These are phyloP conservation scores for Cutaneotrichosporon sp. DNA, from an alignment of 1,284 basidiomycete species.

Conservation along the genomic window DNA sequence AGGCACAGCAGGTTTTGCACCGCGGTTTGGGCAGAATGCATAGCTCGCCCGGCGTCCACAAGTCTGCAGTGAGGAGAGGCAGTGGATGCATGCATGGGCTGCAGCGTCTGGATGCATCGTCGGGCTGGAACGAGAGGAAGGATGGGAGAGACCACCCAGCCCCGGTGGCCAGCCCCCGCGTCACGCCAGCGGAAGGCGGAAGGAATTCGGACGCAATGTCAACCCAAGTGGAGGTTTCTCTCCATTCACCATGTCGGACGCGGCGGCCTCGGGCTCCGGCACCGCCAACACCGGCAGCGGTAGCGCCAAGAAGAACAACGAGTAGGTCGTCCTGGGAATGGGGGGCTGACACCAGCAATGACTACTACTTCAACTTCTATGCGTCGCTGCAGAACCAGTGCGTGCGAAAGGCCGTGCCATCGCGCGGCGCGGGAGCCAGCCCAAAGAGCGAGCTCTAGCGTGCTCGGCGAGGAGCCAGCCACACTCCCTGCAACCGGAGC, in stretches of 20 bases:
- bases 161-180: neutral
- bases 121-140: no score
- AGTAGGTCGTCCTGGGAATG: neutral
- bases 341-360: slow-evolving; percentile 26
- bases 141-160: no score
- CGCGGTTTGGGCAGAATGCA: neutral
- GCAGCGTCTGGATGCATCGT: no score
- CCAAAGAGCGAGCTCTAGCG: no score
- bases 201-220: neutral
- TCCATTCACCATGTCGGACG: neutral
- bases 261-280: slow-evolving; percentile 1
- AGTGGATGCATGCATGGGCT: no score
- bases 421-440: no score
- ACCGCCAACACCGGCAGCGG: neutral
- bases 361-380: slow-evolving; percentile 53
- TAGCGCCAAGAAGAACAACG: slow-evolving; percentile 6
- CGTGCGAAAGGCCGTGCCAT: no score
- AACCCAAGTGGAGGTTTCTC: neutral
- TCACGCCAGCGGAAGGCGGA: neutral
- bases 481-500: no score
- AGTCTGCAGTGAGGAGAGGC: no score
- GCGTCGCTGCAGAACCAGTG: slow-evolving; percentile 42
- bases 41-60: neutral
- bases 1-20: neutral
- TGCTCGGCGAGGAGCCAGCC: no score